Conservation (phyloP, 306 rosid genomes). For the Sicyos edulis region DNA sequence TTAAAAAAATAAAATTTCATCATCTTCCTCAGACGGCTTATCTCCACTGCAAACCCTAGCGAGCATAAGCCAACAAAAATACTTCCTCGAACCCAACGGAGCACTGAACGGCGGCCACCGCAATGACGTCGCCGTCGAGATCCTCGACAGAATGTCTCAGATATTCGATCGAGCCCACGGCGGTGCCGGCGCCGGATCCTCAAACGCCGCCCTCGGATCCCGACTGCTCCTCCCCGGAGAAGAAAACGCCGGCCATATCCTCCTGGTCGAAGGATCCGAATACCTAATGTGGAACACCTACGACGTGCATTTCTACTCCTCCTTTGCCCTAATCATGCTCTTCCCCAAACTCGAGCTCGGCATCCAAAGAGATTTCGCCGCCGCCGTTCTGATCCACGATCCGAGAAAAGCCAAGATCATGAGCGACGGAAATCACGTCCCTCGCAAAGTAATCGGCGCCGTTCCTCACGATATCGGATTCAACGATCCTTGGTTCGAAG, state of each 20-base stretch:
- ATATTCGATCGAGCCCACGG: slow-evolving; percentile 46
- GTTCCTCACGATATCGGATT: slow-evolving; percentile 94
- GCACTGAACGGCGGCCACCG: slow-evolving; percentile 25
- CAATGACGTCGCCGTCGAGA: slow-evolving; percentile 55
- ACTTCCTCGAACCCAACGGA: slow-evolving; percentile 52
- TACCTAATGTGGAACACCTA: slow-evolving; percentile 94
- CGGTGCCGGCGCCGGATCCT: slow-evolving; percentile 30
- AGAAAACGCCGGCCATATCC: slow-evolving; percentile 89
- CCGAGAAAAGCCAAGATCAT: slow-evolving; percentile 60
- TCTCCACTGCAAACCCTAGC: slow-evolving; percentile 46
- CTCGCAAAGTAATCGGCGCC: slow-evolving; percentile 85
- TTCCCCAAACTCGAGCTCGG: slow-evolving; percentile 90
- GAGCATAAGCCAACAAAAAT: slow-evolving; percentile 42
- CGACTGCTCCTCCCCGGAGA: slow-evolving; percentile 71
- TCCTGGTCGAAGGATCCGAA: slow-evolving; percentile 78
- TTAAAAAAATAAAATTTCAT: neutral
- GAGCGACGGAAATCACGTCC: slow-evolving; percentile 49
- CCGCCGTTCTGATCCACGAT: slow-evolving; percentile 96
- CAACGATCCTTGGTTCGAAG: slow-evolving; percentile 87
- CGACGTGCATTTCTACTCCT: slow-evolving; percentile 87
- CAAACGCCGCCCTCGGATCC: slow-evolving; percentile 70
- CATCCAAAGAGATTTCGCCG: slow-evolving; percentile 90
- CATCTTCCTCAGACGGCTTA: slow-evolving; percentile 51
- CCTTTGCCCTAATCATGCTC: slow-evolving; percentile 67
- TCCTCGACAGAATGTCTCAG: slow-evolving; percentile 68